Evolutionary conservation across 257 asterid genomes (phyloP).

Genomic region (Euphrasia confusa): DNA sequence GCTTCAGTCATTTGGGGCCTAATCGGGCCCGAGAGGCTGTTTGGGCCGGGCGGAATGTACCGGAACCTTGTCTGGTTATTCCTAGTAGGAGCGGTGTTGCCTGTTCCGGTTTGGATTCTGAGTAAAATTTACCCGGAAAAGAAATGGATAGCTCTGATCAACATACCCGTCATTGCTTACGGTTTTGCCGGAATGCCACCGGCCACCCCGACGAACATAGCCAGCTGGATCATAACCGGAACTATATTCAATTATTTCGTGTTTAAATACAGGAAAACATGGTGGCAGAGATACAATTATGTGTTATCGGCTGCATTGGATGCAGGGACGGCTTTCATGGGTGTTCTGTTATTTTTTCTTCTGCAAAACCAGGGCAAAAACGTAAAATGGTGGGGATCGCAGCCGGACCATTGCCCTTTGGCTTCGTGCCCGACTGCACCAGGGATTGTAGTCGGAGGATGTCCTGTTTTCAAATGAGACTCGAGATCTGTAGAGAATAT

Average conservation of each 20-base stretch:
- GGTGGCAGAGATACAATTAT: conserved; percentile 92
- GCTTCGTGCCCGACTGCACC: conserved; percentile 93
- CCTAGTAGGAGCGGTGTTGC: conserved; percentile 78
- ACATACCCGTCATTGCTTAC: conserved; percentile 76
- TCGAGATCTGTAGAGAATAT: not conserved
- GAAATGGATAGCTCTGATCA: conserved; percentile 85
- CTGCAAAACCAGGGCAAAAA: conserved; percentile 64
- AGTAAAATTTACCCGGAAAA: conserved; percentile 73
- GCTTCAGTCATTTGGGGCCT: conserved; percentile 92
- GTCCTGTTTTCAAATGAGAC: not conserved
- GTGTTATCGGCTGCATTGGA: conserved; percentile 89
- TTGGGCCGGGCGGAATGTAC: conserved; percentile 71
- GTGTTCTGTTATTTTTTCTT: conserved; percentile 65
- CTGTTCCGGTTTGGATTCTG: conserved; percentile 78
- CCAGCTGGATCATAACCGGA: conserved; percentile 83
- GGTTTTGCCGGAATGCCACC: conserved; percentile 99
- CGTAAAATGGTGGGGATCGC: conserved; percentile 87
- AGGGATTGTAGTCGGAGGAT: conserved; percentile 57
- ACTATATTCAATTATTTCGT: conserved; percentile 76
- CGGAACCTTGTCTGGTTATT: conserved; percentile 83
- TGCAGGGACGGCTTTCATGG: conserved; percentile 97
- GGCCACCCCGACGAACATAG: conserved; percentile 86
- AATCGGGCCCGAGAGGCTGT: conserved; percentile 70
- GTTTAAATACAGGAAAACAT: conserved; percentile 62
- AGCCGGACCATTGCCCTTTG: conserved; percentile 81